These are phyloP conservation scores for Sphaerulina vaccinii DNA, from an alignment of 2,329 filamentous ascomycete genomes.

Conservation along the genomic window DNA sequence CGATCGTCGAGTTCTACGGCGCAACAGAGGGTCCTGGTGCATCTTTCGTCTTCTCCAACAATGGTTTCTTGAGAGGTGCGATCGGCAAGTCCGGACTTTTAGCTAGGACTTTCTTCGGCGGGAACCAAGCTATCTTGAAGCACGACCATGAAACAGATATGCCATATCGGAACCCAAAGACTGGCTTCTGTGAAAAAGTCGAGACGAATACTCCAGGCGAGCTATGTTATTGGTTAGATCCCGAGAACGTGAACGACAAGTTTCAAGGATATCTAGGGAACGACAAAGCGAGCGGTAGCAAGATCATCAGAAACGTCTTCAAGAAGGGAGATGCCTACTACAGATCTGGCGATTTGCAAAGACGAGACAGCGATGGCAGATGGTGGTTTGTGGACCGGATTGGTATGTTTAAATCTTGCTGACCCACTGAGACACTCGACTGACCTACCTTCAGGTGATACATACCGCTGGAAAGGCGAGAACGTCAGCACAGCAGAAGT, in stretches of 20 bases:
- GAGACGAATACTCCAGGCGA: slow-evolving; percentile 68
- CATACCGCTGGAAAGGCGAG: slow-evolving; percentile 72
- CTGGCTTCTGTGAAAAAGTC: slow-evolving; percentile 65
- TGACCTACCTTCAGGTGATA: slow-evolving; percentile 58
- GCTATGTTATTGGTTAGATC: slow-evolving; percentile 68
- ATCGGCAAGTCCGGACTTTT: slow-evolving; percentile 71
- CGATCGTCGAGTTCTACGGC: slow-evolving; percentile 41
- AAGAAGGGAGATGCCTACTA: slow-evolving; percentile 77
- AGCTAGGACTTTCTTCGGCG: slow-evolving; percentile 54
- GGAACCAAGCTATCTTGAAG: slow-evolving; percentile 59
- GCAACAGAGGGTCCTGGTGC: slow-evolving; percentile 58
- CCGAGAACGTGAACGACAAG: slow-evolving; percentile 58
- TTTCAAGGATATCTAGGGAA: slow-evolving; percentile 87
- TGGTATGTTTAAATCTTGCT: slow-evolving; percentile 1
- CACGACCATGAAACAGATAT: slow-evolving; percentile 70
- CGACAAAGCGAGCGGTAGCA: slow-evolving; percentile 65
- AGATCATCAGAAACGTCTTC: slow-evolving; percentile 73
- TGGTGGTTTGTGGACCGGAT: slow-evolving; percentile 80
- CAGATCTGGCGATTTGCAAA: slow-evolving; percentile 77
- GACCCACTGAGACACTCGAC: not conserved
- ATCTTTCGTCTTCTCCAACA: slow-evolving; percentile 70
- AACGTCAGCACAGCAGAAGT: slow-evolving; percentile 61
- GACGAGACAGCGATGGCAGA: slow-evolving; percentile 67
- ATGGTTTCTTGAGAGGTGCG: slow-evolving; percentile 71
- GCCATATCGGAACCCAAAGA: slow-evolving; percentile 65